Evolutionary conservation across 2,329 filamentous ascomycete genomes (phyloP).

Genomic region (Alternaria gansuensis): DNA sequence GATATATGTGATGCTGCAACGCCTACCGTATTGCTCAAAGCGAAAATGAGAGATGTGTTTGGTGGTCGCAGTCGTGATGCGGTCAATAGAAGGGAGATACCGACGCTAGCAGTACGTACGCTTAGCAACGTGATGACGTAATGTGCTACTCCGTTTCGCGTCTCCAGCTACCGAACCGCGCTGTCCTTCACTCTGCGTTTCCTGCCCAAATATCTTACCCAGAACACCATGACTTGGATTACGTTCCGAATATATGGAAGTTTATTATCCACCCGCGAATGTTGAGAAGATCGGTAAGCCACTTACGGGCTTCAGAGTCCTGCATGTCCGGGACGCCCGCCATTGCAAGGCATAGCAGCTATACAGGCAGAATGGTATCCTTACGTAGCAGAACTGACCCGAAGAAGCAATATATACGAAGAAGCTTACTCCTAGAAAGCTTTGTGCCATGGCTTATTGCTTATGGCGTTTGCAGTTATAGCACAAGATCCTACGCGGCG

Average conservation of each 20-base stretch:
- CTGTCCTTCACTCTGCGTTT: not conserved
- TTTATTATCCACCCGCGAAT: not conserved
- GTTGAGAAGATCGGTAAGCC: not conserved
- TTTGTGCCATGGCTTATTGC: not conserved
- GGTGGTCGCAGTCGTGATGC: not conserved
- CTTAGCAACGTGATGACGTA: not conserved
- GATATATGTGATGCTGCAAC: fast-evolving
- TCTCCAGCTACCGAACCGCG: too few species aligned
- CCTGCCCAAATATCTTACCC: not conserved
- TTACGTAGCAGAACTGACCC: not conserved
- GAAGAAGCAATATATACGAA: not conserved
- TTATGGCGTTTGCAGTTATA: too few species aligned
- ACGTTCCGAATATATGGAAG: not conserved
- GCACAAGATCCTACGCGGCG: too few species aligned
- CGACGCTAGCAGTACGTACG: not conserved
- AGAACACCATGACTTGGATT: not conserved
- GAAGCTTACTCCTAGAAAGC: not conserved
- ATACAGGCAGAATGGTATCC: not conserved
- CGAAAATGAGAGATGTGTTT: not conserved
- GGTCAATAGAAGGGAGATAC: too few species aligned
- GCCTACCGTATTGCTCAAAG: not conserved
- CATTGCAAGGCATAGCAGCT: not conserved
- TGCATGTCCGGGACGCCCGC: not conserved
- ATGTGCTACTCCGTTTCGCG: not conserved
- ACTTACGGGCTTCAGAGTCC: not conserved